phyloP scores from a whole-genome alignment of 2,329 filamentous ascomycete species.

The Talaromyces sp. region DNA sequence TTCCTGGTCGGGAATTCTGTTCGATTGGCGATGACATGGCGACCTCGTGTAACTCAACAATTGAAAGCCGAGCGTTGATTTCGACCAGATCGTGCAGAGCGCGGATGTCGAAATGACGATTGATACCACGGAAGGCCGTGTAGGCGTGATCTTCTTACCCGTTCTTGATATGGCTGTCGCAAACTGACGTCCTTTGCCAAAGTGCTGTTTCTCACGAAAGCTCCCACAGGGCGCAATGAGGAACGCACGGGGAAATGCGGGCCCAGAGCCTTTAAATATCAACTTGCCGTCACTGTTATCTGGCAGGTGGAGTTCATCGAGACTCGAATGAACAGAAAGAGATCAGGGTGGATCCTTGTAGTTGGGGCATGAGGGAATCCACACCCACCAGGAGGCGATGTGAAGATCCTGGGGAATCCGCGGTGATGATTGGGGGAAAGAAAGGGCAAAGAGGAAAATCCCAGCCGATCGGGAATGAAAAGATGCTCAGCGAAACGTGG shows the following conservation, averaged over 20 bases:
- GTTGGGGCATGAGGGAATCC: slow-evolving; percentile 8
- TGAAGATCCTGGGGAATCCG: background rate
- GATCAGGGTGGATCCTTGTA: slow-evolving; percentile 8
- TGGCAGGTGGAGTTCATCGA: slow-evolving; percentile 2
- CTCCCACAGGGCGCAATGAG: too few relatives aligned
- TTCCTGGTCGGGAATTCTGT: slow-evolving; percentile 1
- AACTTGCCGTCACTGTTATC: too few relatives aligned
- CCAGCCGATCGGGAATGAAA: background rate
- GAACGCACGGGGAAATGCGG: too few relatives aligned
- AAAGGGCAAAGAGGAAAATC: background rate
- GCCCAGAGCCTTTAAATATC: too few relatives aligned
- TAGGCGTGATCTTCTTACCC: background rate
- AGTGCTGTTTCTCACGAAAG: too few relatives aligned
- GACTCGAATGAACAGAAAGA: slow-evolving; percentile 1
- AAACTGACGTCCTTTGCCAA: too few relatives aligned
- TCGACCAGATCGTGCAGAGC: background rate
- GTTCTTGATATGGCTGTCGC: too few relatives aligned
- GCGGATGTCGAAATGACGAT: background rate
- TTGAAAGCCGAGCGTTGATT: background rate
- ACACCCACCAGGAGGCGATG: slow-evolving; percentile 9
- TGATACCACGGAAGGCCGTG: too few relatives aligned
- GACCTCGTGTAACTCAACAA: background rate
- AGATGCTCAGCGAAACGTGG: background rate
- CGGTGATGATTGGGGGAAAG: background rate
- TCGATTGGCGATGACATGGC: slow-evolving; percentile 9